Evolutionary conservation across 495 filamentous ascomycete species (phyloP).

Genomic region (Evansstolkia leycettana): DNA sequence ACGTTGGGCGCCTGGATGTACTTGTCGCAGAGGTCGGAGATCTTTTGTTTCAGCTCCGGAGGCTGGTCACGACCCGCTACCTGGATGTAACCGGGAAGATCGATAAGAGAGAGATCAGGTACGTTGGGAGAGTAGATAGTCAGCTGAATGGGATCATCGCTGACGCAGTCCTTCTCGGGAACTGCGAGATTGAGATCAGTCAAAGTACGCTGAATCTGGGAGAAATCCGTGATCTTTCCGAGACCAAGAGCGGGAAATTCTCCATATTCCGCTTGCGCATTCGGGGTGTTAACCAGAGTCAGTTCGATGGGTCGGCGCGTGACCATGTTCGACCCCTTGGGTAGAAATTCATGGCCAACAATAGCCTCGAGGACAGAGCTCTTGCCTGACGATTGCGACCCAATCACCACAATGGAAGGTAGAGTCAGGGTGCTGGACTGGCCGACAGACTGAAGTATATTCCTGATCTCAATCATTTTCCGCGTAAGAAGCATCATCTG

Average conservation of each 20-base stretch:
- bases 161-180: slow-evolving; percentile 78
- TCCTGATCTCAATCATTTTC: slow-evolving; percentile 98
- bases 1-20: slow-evolving; percentile 96
- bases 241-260: slow-evolving; percentile 91
- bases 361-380: slow-evolving; percentile 96
- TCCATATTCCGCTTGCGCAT: slow-evolving; percentile 82
- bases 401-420: slow-evolving; percentile 96
- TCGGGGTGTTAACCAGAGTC: slow-evolving; percentile 90
- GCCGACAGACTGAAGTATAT: slow-evolving; percentile 78
- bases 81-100: slow-evolving; percentile 95
- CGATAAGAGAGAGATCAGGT: slow-evolving; percentile 90
- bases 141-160: slow-evolving; percentile 92
- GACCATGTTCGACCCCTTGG: slow-evolving; percentile 98
- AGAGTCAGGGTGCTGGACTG: slow-evolving; percentile 78
- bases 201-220: slow-evolving; percentile 80
- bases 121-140: slow-evolving; percentile 91
- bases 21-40: slow-evolving; percentile 92
- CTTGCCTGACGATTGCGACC: slow-evolving; percentile 95
- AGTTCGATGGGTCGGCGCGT: slow-evolving; percentile 93
- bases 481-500: slow-evolving; percentile 99
- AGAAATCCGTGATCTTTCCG: slow-evolving; percentile 86
- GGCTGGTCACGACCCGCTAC: slow-evolving; percentile 87
- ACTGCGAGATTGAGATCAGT: slow-evolving; percentile 94
- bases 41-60: slow-evolving; percentile 85
- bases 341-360: slow-evolving; percentile 94